phyloP scores from a whole-genome alignment of 2,329 filamentous ascomycete species.

The Paraconiothyrium sp. region DNA sequence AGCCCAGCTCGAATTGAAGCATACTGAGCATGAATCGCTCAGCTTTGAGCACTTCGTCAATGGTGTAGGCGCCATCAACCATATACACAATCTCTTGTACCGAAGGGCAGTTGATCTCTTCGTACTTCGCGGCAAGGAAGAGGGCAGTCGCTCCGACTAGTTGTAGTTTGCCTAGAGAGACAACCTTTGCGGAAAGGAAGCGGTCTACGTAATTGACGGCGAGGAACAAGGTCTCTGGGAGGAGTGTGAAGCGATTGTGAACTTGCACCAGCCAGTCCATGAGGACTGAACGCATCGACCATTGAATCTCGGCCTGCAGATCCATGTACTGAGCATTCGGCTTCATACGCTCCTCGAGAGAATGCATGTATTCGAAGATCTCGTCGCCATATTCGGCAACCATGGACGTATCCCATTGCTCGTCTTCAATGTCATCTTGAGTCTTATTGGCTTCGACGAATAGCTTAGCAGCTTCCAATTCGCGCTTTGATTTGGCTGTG shows the following conservation, averaged over 20 bases:
- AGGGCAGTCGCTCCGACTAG: constrained; percentile 95
- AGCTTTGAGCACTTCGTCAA: constrained; percentile 94
- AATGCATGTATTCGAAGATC: constrained; percentile 91
- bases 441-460: constrained; percentile 74
- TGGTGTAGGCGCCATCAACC: constrained; percentile 90
- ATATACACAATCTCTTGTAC: constrained; percentile 97
- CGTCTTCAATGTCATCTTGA: constrained; percentile 83
- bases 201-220: constrained; percentile 97
- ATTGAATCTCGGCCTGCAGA: constrained; percentile 94
- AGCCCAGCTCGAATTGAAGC: constrained; percentile 94
- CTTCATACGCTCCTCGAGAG: constrained; percentile 86
- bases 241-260: constrained; percentile 86
- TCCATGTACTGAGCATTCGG: constrained; percentile 97
- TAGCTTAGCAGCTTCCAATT: constrained; percentile 74
- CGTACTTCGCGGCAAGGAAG: constrained; percentile 96
- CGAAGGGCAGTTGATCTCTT: constrained; percentile 97
- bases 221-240: constrained; percentile 94
- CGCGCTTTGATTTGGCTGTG: constrained; percentile 73
- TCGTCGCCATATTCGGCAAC: constrained; percentile 96
- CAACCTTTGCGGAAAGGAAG: constrained; percentile 92
- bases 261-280: constrained; percentile 99
- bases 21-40: constrained; percentile 98
- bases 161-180: constrained; percentile 93
- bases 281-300: constrained; percentile 96
- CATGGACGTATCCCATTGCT: constrained; percentile 95